phyloP scores from a whole-genome alignment of 176 grass and related monocot genomes.

The Pharus latifolius region DNA sequence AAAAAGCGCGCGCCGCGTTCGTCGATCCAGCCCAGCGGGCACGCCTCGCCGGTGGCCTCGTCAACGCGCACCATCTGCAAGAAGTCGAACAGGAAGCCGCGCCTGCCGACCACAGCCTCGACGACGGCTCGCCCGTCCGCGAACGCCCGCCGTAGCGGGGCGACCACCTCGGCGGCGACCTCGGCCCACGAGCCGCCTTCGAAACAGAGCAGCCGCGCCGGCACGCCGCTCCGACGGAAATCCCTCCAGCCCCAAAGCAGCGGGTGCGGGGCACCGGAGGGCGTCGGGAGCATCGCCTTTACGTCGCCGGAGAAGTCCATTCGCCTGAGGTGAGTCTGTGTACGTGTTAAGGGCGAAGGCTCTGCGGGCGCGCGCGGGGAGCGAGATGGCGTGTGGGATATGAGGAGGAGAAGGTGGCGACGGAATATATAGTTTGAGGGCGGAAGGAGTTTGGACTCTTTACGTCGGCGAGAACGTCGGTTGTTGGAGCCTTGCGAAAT shows the following conservation, averaged over 20 bases:
- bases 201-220: conserved; percentile 55
- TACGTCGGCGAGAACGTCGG: conserved; percentile 21
- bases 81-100: conserved; percentile 56
- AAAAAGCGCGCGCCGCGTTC: conserved; percentile 55
- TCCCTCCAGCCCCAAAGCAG: conserved; percentile 19
- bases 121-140: conserved; percentile 3
- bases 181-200: conserved; percentile 51
- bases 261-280: not conserved
- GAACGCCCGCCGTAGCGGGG: conserved; percentile 31
- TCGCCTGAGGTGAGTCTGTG: not conserved
- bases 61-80: conserved; percentile 48
- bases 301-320: conserved; percentile 17
- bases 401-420: not conserved
- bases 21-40: conserved; percentile 75
- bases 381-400: not conserved
- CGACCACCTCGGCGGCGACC: conserved; percentile 12
- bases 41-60: conserved; percentile 19
- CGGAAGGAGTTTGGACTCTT: conserved; percentile 7
- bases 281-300: not conserved
- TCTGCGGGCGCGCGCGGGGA: not conserved
- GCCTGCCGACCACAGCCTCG: conserved; percentile 14
- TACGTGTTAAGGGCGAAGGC: not conserved
- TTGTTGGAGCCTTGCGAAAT: not conserved
- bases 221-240: conserved; percentile 35
- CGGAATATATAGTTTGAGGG: conserved; percentile 26